These are phyloP conservation scores for Claviceps quebecensis DNA, from an alignment of 2,329 filamentous ascomycete species.

Conservation along the genomic window DNA sequence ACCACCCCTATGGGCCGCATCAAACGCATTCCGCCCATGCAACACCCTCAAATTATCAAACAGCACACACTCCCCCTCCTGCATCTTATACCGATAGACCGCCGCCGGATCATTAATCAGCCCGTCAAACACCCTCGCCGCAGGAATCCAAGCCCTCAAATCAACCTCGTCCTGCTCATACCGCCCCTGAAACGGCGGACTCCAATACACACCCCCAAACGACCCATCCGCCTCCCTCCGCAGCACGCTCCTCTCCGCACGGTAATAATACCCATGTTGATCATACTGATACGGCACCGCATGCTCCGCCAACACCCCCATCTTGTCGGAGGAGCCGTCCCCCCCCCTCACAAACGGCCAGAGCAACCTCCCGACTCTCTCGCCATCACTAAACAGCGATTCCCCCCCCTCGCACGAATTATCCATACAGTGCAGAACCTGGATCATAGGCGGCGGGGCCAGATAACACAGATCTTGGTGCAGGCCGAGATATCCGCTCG, in stretches of 20 bases:
- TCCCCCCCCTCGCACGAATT: conserved; percentile 70
- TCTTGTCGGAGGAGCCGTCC: background rate
- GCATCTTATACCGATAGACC: conserved; percentile 57
- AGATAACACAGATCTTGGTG: conserved; percentile 94
- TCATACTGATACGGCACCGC: conserved; percentile 54
- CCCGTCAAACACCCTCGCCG: conserved; percentile 40
- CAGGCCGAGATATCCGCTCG: conserved; percentile 64
- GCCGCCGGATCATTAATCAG: conserved; percentile 42
- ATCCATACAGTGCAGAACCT: conserved; percentile 78
- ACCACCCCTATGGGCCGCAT: conserved; percentile 38
- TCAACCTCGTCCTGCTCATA: conserved; percentile 16
- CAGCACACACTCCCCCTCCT: conserved; percentile 77
- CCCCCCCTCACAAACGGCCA: conserved; percentile 9
- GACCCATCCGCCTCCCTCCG: background rate
- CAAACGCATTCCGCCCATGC: conserved; percentile 70
- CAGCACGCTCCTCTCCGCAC: conserved; percentile 38
- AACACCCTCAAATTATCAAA: conserved; percentile 81
- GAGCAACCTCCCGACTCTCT: conserved; percentile 38
- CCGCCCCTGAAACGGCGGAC: conserved; percentile 63
- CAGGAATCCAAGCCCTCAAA: conserved; percentile 29
- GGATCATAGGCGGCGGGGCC: conserved; percentile 61
- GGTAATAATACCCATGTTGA: conserved; percentile 51
- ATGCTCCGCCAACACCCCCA: conserved; percentile 9
- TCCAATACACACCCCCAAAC: conserved; percentile 39
- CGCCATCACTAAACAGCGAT: conserved; percentile 72